Conservation (phyloP, 768 basidiomycete genomes). For the Leucosporidium creatinivorum region DNA sequence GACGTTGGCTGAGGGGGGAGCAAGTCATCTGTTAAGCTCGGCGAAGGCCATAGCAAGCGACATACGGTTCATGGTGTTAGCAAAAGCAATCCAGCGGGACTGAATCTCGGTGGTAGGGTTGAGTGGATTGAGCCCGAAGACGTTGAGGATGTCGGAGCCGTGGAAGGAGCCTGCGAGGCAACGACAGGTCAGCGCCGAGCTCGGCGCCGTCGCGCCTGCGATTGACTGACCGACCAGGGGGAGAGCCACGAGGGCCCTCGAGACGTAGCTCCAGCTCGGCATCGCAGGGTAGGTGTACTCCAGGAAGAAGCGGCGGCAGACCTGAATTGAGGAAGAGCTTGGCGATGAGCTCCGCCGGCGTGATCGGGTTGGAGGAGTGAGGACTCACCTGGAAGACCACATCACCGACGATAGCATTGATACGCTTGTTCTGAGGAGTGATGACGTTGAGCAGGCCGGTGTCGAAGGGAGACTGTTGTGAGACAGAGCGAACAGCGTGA, state of each 20-base stretch:
- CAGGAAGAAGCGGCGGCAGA: too few relatives aligned
- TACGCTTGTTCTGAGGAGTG: conserved; percentile 30
- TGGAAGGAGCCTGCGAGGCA: background rate
- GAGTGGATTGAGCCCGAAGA: background rate
- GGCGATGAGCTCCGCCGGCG: too few relatives aligned
- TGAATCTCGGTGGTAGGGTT: conserved; percentile 12
- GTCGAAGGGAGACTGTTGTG: conserved; percentile 28
- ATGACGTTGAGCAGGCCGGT: conserved; percentile 16
- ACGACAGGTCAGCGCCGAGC: too few relatives aligned
- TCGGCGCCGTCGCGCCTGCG: too few relatives aligned
- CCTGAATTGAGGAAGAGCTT: too few relatives aligned
- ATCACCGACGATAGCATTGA: conserved; percentile 21
- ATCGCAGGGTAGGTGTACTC: background rate
- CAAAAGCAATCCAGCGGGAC: conserved; percentile 12
- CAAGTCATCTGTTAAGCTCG: too few relatives aligned
- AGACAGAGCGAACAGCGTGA: too few relatives aligned
- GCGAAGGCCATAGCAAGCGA: background rate
- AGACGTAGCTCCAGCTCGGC: conserved; percentile 7
- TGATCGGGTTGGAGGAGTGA: background rate
- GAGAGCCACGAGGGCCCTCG: background rate
- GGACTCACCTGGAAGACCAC: conserved; percentile 9
- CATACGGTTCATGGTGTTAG: conserved; percentile 7
- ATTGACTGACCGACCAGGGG: too few relatives aligned
- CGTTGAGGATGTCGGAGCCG: background rate
- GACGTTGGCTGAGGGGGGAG: background rate